Conservation (phyloP, 371 early-diverging fungal species). For the Coelomomyces lativittatus region DNA sequence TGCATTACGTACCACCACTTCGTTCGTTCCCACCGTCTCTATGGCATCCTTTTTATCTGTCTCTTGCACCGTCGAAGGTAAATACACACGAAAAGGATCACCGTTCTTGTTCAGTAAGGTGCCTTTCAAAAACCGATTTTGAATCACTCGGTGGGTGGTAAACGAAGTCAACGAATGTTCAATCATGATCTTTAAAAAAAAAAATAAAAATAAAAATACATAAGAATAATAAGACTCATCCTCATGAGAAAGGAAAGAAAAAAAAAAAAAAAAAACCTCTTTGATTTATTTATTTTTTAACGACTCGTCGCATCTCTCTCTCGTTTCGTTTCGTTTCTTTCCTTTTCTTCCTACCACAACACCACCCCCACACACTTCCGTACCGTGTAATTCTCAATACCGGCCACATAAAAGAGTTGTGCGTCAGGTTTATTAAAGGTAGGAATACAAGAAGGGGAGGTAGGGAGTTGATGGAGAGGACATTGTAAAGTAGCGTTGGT, state of each 20-base stretch:
- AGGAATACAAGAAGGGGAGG: background rate
- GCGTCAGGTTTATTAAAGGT: background rate
- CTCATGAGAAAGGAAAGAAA: no score
- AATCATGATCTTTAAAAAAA: constrained; percentile 10
- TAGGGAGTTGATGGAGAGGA: background rate
- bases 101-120: constrained; percentile 2
- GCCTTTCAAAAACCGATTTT: constrained; percentile 15
- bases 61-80: background rate
- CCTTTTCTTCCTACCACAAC: no score
- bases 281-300: no score
- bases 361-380: background rate
- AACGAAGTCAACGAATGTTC: constrained; percentile 29
- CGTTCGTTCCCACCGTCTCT: background rate
- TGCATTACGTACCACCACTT: background rate
- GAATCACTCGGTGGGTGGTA: constrained; percentile 8
- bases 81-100: background rate
- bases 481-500: constrained; percentile 4
- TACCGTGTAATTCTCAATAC: background rate
- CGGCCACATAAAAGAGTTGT: background rate
- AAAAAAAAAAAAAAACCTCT: no score
- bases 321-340: no score
- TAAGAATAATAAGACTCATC: background rate
- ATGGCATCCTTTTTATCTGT: background rate
- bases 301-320: no score
- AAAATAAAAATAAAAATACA: constrained; percentile 6